Base-by-base conservation (phyloP, 345 rosid species). In the Lepidium africanum region DNA sequence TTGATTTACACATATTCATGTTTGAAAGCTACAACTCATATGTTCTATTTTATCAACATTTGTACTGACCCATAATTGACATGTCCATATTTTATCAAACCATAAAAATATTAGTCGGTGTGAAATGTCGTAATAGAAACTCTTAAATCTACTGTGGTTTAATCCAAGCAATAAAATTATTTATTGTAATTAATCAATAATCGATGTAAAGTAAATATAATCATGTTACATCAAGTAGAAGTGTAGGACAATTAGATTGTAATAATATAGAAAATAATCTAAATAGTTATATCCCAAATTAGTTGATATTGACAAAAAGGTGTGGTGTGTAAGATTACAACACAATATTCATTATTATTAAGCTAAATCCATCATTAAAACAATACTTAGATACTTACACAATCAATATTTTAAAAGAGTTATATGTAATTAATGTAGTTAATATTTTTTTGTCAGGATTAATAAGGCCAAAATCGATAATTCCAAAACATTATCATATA, bases 1-100 rank as follows among this genome's bases (percentile, higher is more conserved):
- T 74, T 74, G 45, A 52, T 67, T 67, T 60, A 42, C 77, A 74
- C 77, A 67, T 36, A 66, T 67, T 53, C 13, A 66, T 59, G 33
- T 60, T 45, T 59, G 57, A 60, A 52, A 59, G 77, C 45, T 67
- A 59, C 72, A 50, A 59, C n/a, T 10, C 40, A 23, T 17, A 50
- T 58, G 40, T 65, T 58, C 10, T 49, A 41, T 49, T 4, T 36
- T 43, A 52, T 74, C 73, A 6, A 64, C 59, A 64, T 64, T 39
- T 65, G 53, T 70, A 50, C 67, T 70, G 67, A 50, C 67, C 61
- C 74, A 60, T 59, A 50, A 60, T 50, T 0, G 61, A 70, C 51
- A 42, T 21, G 45, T 72, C 60, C 3, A 14, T 32, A 39, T 38
- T 47, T 25, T 16, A 56, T 43, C 65, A 56, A 17, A 38, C 9